phyloP scores from a whole-genome alignment of 2,329 filamentous ascomycete species.

The Septoria linicola region DNA sequence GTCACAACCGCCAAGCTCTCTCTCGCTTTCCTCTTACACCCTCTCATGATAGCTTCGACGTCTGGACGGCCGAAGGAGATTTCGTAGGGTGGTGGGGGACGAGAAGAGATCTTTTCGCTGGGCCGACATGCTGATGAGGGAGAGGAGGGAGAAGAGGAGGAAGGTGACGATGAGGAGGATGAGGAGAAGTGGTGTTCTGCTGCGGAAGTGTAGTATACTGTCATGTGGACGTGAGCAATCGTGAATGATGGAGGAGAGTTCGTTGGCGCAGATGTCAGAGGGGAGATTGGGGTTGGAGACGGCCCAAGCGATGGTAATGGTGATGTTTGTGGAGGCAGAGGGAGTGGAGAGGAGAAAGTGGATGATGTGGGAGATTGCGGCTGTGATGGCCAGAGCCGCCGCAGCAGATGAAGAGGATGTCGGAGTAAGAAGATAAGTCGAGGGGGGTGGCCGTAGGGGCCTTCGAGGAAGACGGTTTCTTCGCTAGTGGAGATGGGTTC shows the following conservation, averaged over 20 bases:
- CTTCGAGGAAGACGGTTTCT: conserved; percentile 48
- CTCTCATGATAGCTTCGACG: conserved; percentile 21
- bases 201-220: no score
- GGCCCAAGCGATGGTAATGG: conserved; percentile 28
- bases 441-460: conserved; percentile 50
- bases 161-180: no score
- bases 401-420: conserved; percentile 47
- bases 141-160: no score
- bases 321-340: conserved; percentile 19
- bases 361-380: conserved; percentile 37
- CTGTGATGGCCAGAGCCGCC: conserved; percentile 53
- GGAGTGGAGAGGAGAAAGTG: conserved; percentile 5
- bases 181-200: no score
- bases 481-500: conserved; percentile 32
- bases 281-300: conserved; percentile 19
- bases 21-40: conserved; percentile 16
- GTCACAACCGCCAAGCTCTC: conserved; percentile 24
- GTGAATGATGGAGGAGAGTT: conserved; percentile 16
- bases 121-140: no score
- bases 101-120: no score
- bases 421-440: conserved; percentile 44
- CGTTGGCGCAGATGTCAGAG: conserved; percentile 24
- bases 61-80: conserved; percentile 25
- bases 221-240: no score
- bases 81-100: conserved; percentile 11